phyloP scores from a whole-genome alignment of 345 rosid genomes.

The Salix brachista region DNA sequence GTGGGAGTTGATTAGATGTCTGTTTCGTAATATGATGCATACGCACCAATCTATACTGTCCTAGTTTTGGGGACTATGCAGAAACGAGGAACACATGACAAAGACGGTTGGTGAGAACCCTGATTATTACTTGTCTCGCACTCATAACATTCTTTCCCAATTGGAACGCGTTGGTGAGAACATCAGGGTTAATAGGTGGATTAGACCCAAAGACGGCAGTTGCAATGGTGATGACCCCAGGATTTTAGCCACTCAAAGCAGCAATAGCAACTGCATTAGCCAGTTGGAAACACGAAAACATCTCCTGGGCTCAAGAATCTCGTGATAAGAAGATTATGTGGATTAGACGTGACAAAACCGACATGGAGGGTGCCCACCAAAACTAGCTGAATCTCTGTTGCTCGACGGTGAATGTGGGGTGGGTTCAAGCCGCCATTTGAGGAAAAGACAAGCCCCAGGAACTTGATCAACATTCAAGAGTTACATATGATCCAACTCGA shows the following conservation, averaged over 20 bases:
- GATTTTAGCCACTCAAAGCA: slow-evolving; percentile 15
- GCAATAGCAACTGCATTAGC: slow-evolving; percentile 10
- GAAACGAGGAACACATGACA: too few species aligned
- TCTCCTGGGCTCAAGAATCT: slow-evolving; percentile 13
- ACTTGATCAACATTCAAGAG: slow-evolving; percentile 5
- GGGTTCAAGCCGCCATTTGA: too few species aligned
- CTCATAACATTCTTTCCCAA: slow-evolving; percentile 1
- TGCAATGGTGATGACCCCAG: slow-evolving; percentile 13
- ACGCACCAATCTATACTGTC: too few species aligned
- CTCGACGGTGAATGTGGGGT: too few species aligned
- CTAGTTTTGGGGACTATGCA: too few species aligned
- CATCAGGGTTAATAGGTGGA: slow-evolving; percentile 10
- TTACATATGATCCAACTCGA: slow-evolving; percentile 3
- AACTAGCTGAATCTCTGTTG: slow-evolving; percentile 8
- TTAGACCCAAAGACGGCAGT: slow-evolving; percentile 6
- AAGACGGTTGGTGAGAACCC: too few species aligned
- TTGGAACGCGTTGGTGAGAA: slow-evolving; percentile 16
- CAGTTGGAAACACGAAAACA: slow-evolving; percentile 16
- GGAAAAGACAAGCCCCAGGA: too few species aligned
- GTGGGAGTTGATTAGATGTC: too few species aligned
- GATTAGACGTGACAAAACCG: slow-evolving; percentile 16
- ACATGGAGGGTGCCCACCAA: slow-evolving; percentile 1
- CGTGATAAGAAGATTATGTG: too few species aligned
- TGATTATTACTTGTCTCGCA: too few species aligned
- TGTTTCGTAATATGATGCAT: too few species aligned